Evolutionary conservation across 2,329 filamentous ascomycete species (phyloP), one percentile per base, ranked within the genome.

Genomic region (Fusarium clavum): DNA sequence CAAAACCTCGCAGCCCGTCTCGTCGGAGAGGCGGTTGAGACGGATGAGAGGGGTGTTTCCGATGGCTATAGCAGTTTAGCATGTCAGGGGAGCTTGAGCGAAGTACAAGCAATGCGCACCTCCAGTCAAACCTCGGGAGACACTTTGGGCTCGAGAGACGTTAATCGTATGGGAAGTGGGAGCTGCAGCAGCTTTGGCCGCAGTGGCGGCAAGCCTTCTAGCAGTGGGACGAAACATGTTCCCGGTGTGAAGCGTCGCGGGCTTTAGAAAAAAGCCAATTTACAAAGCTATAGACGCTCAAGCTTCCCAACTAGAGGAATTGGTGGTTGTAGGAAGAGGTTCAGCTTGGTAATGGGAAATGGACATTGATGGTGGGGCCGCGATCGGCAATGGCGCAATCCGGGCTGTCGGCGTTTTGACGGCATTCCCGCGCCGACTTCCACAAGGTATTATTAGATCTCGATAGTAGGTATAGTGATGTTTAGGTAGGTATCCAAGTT

Each of bases 1-100:
- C 43, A 98, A 90, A 62, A 99, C 86, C 75, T 97, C 92, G 86
- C 96, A 98, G 71, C 94, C 94, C 1, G 96, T 98, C 78, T 97
- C 88, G 64, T 93, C 90, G 43, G 95, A 98, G 73, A 98, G 90
- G 67, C 86, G 89, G 81, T 97, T 95, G 53, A 99, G 86, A 51
- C 92, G 91, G 80, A 99, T 97, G 57, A 99, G 88, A 2, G 96
- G 95, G 0, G 96, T 99, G 82, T 98, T 98, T 70, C 96, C 96
- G 83, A 99, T 98, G 58, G 96, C 96, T 97, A 34, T 12, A 34
- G 14, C 24, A 47, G 27, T 38, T 57, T 41, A 61, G 43, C 30
- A 30, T 18, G 9, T 24, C 13, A 6, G 16, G 12, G 3, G 55
- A 38, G 29, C 10, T 48, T 41, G 27, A 51, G 32, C 18, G 16